phyloP scores from a whole-genome alignment of 1,139 yeast genomes.

The Chernovozyma aurita region DNA sequence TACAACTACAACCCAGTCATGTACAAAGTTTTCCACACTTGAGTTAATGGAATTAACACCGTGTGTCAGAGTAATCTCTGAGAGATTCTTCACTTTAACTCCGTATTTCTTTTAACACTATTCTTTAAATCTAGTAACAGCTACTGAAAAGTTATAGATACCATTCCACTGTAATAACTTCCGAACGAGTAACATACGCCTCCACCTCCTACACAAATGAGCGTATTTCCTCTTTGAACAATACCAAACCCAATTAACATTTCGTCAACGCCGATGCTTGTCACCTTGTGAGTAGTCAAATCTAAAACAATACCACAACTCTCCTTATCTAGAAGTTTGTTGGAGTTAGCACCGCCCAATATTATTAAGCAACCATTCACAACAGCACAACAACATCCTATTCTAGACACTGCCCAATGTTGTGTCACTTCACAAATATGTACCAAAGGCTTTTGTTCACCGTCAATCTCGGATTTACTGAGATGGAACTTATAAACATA shows the following conservation, averaged over 20 bases:
- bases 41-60: too few species aligned
- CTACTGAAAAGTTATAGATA: neutral
- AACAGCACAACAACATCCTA: constrained; percentile 39
- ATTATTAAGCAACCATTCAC: constrained; percentile 32
- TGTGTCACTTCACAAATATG: neutral
- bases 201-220: constrained; percentile 74
- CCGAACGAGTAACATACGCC: constrained; percentile 86
- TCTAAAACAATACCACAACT: constrained; percentile 37
- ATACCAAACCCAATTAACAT: constrained; percentile 59
- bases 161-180: constrained; percentile 48
- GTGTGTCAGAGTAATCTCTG: too few species aligned
- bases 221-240: constrained; percentile 41
- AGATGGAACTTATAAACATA: constrained; percentile 27
- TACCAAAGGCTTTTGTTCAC: neutral
- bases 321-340: constrained; percentile 29
- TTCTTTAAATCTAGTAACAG: too few species aligned
- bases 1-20: too few species aligned
- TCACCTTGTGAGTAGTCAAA: constrained; percentile 14
- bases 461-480: neutral
- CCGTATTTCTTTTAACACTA: too few species aligned
- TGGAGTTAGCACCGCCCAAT: constrained; percentile 59
- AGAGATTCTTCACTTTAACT: too few species aligned
- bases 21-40: too few species aligned
- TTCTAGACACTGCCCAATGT: constrained; percentile 26
- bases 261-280: constrained; percentile 24